Conservation (phyloP, 2,329 filamentous ascomycete species). For the Aureobasidium melanogenum region DNA sequence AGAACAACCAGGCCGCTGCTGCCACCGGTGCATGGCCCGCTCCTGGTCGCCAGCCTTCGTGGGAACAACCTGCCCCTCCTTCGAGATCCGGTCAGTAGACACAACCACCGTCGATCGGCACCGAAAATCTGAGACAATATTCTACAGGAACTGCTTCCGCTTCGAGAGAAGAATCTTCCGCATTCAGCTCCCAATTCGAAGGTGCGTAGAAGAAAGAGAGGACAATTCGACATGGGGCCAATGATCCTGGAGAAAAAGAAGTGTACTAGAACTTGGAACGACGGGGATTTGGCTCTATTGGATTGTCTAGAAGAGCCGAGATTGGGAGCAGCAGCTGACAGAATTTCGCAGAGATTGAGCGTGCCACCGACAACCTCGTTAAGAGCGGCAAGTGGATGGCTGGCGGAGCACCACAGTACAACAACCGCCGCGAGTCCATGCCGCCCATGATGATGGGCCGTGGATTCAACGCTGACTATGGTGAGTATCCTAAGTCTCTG, state of each 20-base stretch:
- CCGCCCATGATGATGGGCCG: conserved; percentile 49
- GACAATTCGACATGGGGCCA: background rate
- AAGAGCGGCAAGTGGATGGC: conserved; percentile 91
- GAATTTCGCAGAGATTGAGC: conserved; percentile 68
- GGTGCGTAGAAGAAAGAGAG: conserved; percentile 49
- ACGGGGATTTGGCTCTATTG: background rate
- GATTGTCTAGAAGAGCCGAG: background rate
- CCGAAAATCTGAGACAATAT: conserved; percentile 19
- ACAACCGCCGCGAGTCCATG: conserved; percentile 73
- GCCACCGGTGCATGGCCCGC: conserved; percentile 31
- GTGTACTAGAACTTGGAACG: background rate
- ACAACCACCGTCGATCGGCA: background rate
- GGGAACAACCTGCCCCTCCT: conserved; percentile 65
- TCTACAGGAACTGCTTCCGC: conserved; percentile 63
- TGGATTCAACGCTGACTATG: conserved; percentile 46
- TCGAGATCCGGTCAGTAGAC: conserved; percentile 57
- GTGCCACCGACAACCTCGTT: conserved; percentile 87
- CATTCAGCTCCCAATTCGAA: conserved; percentile 83
- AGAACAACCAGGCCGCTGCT: conserved; percentile 6
- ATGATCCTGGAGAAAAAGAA: background rate
- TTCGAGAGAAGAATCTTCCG: conserved; percentile 59
- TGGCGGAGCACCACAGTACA: conserved; percentile 26
- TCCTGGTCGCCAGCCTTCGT: conserved; percentile 55
- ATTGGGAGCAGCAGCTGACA: background rate
- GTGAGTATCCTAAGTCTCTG: conserved; percentile 27